phyloP scores from a whole-genome alignment of 371 early-diverging fungal species.

The Mortierella polycephala region DNA sequence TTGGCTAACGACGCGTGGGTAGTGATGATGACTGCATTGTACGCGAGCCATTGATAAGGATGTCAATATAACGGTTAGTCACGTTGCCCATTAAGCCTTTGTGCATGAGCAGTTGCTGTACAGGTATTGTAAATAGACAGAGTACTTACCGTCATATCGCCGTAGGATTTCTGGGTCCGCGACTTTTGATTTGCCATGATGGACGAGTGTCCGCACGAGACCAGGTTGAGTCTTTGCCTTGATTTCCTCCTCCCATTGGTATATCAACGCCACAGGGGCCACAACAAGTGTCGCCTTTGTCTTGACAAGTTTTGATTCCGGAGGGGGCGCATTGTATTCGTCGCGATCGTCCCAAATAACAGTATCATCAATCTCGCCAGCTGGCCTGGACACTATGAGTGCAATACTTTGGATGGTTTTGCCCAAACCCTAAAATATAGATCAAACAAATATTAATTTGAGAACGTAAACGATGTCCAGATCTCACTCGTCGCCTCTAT shows the following conservation, averaged over 20 bases:
- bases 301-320: conserved; percentile 36
- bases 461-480: conserved; percentile 1
- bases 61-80: too few species aligned
- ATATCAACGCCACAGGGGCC: conserved; percentile 71
- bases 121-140: too few species aligned
- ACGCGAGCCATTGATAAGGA: too few species aligned
- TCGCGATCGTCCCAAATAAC: conserved; percentile 31
- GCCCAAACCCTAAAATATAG: conserved; percentile 81
- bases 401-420: conserved; percentile 91
- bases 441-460: neutral
- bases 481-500: too few species aligned
- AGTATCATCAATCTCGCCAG: conserved; percentile 39
- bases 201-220: conserved; percentile 63
- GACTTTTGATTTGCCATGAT: conserved; percentile 66
- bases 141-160: conserved; percentile 38
- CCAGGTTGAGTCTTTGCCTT: conserved; percentile 60
- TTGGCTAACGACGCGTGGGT: conserved; percentile 14
- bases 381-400: conserved; percentile 67
- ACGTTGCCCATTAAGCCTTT: too few species aligned
- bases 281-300: conserved; percentile 70
- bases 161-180: conserved; percentile 40
- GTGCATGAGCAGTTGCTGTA: too few species aligned
- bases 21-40: conserved; percentile 40
- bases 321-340: conserved; percentile 17
- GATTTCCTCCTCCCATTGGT: conserved; percentile 78